phyloP scores from a whole-genome alignment of 139 green algal species.

The Chlamydomonas eustigma region DNA sequence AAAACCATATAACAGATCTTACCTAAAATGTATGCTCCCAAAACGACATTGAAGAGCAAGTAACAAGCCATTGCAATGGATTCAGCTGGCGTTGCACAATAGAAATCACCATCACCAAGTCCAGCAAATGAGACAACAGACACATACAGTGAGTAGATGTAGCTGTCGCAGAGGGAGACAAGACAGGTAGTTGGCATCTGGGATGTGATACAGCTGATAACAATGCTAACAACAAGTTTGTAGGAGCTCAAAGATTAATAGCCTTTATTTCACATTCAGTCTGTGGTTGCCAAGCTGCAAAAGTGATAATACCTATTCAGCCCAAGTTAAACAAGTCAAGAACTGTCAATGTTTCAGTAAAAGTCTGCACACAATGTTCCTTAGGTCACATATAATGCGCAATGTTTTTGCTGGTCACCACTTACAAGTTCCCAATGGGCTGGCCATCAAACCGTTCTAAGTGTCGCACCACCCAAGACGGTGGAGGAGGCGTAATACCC shows the following conservation, averaged over 20 bases:
- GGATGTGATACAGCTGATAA: too few species aligned
- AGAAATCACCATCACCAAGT: conserved; percentile 23
- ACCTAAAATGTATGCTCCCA: conserved; percentile 32
- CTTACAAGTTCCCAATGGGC: background rate
- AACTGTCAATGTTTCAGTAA: too few species aligned
- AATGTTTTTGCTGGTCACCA: too few species aligned
- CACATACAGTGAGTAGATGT: conserved; percentile 7
- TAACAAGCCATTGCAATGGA: conserved; percentile 17
- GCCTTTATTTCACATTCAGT: too few species aligned
- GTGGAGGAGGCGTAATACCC: background rate
- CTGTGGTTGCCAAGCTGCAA: too few species aligned
- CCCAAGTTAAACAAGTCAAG: too few species aligned
- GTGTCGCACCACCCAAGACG: background rate
- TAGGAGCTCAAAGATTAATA: too few species aligned
- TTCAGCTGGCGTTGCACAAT: conserved; percentile 2
- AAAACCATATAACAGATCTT: background rate
- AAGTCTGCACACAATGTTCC: too few species aligned
- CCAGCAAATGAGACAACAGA: conserved; percentile 16
- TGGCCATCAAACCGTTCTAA: conserved; percentile 4
- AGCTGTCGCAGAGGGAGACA: background rate
- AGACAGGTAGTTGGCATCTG: too few species aligned
- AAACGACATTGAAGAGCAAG: conserved; percentile 24
- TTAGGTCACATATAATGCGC: too few species aligned
- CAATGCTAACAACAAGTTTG: too few species aligned
- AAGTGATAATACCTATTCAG: too few species aligned